Base-by-base conservation (phyloP, 805 yeast species). In the Kluyveromyces starmeri region DNA sequence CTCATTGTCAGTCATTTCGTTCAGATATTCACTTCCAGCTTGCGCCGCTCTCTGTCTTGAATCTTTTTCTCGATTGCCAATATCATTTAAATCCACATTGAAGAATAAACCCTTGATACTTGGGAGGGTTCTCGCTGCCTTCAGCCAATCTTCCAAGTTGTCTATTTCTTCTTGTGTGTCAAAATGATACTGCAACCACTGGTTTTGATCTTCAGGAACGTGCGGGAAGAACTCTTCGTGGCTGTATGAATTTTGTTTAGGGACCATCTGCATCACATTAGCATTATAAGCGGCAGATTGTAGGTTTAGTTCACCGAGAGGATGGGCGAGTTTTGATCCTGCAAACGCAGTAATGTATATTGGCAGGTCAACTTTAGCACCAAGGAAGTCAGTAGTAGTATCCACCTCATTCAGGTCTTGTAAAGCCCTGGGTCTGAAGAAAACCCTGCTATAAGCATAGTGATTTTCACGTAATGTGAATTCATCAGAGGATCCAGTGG, bases 11-110 rank as follows among this genome's bases (percentile, higher is more conserved):
- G 36, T 34, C 16, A 32, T 28, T 4, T 27, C 35, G 18, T 33
- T 21, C 10, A 36, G 28, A 8, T 32, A 27, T n/a, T 37, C 36
- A 9, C 20, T 29, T 18, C 37, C 48, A 18, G 35, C 45, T 15
- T 51, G 51, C 12, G 33, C 38, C 11, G 45, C 36, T 34, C 48
- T 47, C 20, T 49, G 44, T 32, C 71, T 51, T 47, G 56, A 59
- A 37, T 72, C 76, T 33, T 68, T 64, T 43, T 70, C 77, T 32
- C 80, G 55, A 30, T 69, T 59, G 2, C 80, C 80, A 31, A 73
- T 57, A 31, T 62, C 64, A 0, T 77, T 73, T 14, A 73, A 64
- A 46, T 74, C 80, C 12, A 73, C 73, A 3, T 78, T 74, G 35
- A 74, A 63, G 38, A 71, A 68, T 3, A 74, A 41, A 0, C 67